A percentile compares a stretch with the other conserved stretches of the same genome.
Conservation (phyloP, 768 basidiomycete species). For the Suillus decipiens region DNA sequence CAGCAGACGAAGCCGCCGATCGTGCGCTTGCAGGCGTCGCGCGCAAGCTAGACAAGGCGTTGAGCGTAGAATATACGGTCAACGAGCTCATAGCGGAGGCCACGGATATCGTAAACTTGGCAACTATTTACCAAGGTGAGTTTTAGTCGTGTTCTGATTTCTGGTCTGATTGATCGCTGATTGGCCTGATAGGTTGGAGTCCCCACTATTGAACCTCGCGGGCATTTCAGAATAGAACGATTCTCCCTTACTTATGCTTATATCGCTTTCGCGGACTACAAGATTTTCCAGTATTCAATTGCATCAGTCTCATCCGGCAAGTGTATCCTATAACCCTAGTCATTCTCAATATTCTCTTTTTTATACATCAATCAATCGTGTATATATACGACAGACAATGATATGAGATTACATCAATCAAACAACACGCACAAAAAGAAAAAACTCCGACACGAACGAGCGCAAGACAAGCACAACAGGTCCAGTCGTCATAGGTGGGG, state of each 20-base stretch:
- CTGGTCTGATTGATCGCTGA: constrained; percentile 6
- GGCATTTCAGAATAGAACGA: neutral
- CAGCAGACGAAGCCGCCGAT: constrained; percentile 86
- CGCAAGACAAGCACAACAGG: neutral
- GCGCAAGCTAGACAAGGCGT: constrained; percentile 77
- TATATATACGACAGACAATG: constrained; percentile 4
- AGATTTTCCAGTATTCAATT: neutral
- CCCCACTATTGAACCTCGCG: constrained; percentile 35
- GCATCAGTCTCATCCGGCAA: neutral
- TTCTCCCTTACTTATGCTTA: neutral
- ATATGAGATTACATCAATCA: constrained; percentile 12
- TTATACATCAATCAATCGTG: constrained; percentile 8
- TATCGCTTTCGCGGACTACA: neutral
- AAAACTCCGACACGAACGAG: neutral
- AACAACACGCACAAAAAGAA: neutral
- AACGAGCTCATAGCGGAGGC: constrained; percentile 92
- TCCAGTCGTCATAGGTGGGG: neutral
- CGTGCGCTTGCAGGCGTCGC: constrained; percentile 80
- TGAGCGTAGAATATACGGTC: constrained; percentile 92
- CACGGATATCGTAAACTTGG: constrained; percentile 73
- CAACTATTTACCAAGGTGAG: constrained; percentile 76
- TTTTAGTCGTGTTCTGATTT: constrained; percentile 10
- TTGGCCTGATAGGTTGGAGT: constrained; percentile 39
- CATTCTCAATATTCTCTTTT: constrained; percentile 1
- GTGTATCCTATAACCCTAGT: constrained; percentile 7